Evolutionary conservation across 208 protist species (phyloP).

Genomic region (Porcisia hertigi): DNA sequence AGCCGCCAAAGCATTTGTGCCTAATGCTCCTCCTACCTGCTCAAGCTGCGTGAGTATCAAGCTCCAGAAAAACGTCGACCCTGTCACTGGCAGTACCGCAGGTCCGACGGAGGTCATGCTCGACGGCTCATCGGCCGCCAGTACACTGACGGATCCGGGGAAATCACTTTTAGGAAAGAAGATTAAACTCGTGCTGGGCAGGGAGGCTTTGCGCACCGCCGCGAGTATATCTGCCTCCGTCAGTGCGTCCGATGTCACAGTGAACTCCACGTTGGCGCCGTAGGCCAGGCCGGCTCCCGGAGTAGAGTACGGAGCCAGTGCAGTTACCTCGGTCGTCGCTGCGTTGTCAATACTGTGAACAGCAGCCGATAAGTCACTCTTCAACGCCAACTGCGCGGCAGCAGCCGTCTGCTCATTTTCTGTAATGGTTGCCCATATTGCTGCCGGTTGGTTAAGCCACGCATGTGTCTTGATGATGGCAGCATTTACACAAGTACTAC

Average conservation of each 20-base stretch:
- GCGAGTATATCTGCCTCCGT: constrained; percentile 7
- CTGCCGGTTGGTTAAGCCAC: constrained; percentile 14
- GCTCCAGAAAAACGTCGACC: constrained; percentile 18
- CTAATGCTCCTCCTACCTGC: too few relatives aligned
- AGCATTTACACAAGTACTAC: not conserved
- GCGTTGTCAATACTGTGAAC: constrained; percentile 1
- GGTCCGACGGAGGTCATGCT: constrained; percentile 2
- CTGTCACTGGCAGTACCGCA: constrained; percentile 13
- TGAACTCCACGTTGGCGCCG: constrained; percentile 5
- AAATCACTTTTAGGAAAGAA: not conserved
- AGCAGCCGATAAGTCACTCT: not conserved
- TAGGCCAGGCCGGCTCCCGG: constrained; percentile 4
- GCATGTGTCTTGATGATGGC: not conserved
- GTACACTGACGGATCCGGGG: not conserved
- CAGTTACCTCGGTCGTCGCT: not conserved
- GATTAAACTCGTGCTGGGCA: constrained; percentile 3
- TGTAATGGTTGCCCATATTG: not conserved
- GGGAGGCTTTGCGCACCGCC: constrained; percentile 5
- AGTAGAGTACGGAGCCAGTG: not conserved
- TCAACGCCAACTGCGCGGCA: not conserved
- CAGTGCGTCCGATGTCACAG: not conserved
- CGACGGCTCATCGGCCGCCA: constrained; percentile 7
- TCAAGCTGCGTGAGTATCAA: not conserved
- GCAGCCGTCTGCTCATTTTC: not conserved
- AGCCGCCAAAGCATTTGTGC: not conserved